Evolutionary conservation across 1,139 yeast genomes (phyloP).

Genomic region (Suhomyces anneliseae): DNA sequence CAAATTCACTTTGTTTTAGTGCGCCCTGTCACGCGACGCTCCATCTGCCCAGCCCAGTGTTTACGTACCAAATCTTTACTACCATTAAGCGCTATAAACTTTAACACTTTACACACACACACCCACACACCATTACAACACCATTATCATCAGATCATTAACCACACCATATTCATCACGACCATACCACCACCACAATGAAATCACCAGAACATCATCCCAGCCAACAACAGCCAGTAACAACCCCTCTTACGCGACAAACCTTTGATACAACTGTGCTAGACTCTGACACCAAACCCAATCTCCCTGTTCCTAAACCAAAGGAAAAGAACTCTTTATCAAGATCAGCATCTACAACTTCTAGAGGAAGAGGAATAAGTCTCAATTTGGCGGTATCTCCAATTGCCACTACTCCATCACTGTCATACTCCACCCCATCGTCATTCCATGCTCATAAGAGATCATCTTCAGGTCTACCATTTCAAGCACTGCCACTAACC

Average conservation of each 20-base stretch:
- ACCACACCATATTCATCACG: too few species aligned
- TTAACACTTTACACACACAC: not conserved
- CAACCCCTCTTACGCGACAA: constrained; percentile 4
- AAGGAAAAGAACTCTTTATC: constrained; percentile 4
- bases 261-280: not conserved
- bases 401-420: constrained; percentile 4
- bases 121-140: too few species aligned
- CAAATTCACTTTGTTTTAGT: too few species aligned
- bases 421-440: not conserved
- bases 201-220: not conserved
- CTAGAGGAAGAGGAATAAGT: constrained; percentile 30
- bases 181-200: not conserved
- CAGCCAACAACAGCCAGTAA: not conserved
- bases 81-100: not conserved
- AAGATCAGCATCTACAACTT: constrained; percentile 12
- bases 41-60: too few species aligned
- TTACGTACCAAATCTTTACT: not conserved
- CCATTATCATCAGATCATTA: too few species aligned
- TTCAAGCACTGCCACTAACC: constrained; percentile 5
- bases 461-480: not conserved
- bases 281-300: not conserved
- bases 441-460: constrained; percentile 1
- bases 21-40: too few species aligned
- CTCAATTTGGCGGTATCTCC: constrained; percentile 37
- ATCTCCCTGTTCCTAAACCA: not conserved